Evolutionary conservation across 1,284 basidiomycete species (phyloP).

Genomic region (Boletus semigastroideus): DNA sequence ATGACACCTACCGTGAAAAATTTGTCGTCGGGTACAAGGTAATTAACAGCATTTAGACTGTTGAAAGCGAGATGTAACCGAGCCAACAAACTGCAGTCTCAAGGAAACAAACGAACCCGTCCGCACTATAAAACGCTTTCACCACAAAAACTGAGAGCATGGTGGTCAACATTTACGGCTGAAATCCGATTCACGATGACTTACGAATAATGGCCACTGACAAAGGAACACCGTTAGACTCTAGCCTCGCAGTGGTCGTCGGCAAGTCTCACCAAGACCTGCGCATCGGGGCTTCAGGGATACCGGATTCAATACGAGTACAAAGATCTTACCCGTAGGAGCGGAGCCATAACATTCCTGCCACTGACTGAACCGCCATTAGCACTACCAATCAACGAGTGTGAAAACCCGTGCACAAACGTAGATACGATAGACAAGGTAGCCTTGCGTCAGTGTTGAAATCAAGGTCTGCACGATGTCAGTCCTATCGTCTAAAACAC

Average conservation of each 20-base stretch:
- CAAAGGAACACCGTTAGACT: neutral
- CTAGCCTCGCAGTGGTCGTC: too few relatives aligned
- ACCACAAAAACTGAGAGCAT: neutral
- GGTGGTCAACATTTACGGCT: neutral
- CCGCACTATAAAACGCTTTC: too few relatives aligned
- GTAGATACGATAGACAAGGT: slow-evolving; percentile 15
- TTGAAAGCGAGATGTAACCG: too few relatives aligned
- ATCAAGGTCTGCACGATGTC: slow-evolving; percentile 1
- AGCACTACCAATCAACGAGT: neutral
- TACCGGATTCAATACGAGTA: too few relatives aligned
- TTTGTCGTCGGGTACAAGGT: neutral
- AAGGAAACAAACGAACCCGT: neutral
- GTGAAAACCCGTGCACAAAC: neutral
- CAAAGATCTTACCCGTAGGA: slow-evolving; percentile 5
- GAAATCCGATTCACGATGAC: neutral
- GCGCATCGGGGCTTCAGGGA: too few relatives aligned
- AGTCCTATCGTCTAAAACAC: neutral
- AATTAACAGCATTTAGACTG: too few relatives aligned
- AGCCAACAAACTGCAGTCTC: too few relatives aligned
- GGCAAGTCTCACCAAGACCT: too few relatives aligned
- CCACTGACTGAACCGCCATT: neutral
- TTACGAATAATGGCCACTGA: neutral
- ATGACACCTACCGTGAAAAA: too few relatives aligned
- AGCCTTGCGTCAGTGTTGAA: neutral
- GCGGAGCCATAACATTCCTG: neutral